Evolutionary conservation across 192 early-diverging fungal genomes (phyloP), one percentile per base, ranked within the genome.

Genomic region (Chytriomyces sp.): DNA sequence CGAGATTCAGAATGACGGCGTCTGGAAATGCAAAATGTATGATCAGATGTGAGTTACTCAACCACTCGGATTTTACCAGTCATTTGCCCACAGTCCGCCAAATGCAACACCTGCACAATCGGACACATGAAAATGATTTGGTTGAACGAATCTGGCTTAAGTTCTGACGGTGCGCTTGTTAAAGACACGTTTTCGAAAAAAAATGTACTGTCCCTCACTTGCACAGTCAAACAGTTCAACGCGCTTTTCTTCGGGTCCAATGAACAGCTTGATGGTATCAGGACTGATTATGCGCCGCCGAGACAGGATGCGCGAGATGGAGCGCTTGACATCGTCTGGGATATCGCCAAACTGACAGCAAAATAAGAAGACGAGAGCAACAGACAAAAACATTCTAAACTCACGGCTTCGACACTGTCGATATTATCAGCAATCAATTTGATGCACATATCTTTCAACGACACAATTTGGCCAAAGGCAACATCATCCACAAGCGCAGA

Each of bases 201-300:
- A 64, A 13, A 70, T 45, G n/a, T n/a, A n/a, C n/a, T n/a, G 20
- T 16, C 35, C 5, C 79, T 64, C 72, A 72, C 88, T 80, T 13
- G 94, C 92, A 74, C 93, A 94, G 63, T 97, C 95, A 82, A 92
- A 94, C 18, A 97, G 84, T 3, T 83, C 74, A 6, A 97, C 64
- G 7, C 86, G 72, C 5, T 77, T 79, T 44, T 88, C 86, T 6
- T 84, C 76, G 2, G 91, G 81, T 0, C 90, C 89, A 72, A 93
- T 72, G 70, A 97, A 97, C 61, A 97, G 82, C 16, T 85, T 77
- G 44, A 94, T 50, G 5, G 90, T 94, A 2, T 84, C 73, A 35
- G 82, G 79, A 46, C 87, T 89, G 66, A 97, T 79, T 26, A 87
- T 76, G 0, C 95, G 91, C 81, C 91, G 87, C 23, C 91, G 88